Evolutionary conservation across 2,329 filamentous ascomycete species (phyloP).

Genomic region (Alternaria sp.): DNA sequence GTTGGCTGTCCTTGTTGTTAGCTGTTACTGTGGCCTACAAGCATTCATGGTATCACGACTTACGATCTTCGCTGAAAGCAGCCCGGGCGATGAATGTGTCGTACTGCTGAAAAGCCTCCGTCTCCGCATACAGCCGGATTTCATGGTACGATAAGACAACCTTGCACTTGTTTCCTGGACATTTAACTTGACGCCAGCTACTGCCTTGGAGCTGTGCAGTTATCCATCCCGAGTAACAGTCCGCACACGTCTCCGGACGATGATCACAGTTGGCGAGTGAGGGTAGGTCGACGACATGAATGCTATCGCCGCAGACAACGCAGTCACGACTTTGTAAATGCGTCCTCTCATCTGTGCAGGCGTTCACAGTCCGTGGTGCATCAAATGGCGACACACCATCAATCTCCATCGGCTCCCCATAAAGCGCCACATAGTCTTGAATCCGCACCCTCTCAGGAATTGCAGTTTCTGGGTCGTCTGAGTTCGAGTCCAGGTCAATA

Average conservation of each 20-base stretch:
- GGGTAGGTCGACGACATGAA: conserved; percentile 31
- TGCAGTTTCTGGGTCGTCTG: conserved; percentile 2
- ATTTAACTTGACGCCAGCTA: conserved; percentile 60
- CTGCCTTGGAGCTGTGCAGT: conserved; percentile 49
- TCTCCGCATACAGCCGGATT: conserved; percentile 47
- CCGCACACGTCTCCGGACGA: conserved; percentile 43
- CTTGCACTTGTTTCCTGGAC: conserved; percentile 60
- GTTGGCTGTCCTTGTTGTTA: conserved; percentile 38
- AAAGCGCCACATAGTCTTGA: background rate
- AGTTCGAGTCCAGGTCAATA: conserved; percentile 18
- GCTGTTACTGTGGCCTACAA: background rate
- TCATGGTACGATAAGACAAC: conserved; percentile 56
- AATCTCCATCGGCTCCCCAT: conserved; percentile 13
- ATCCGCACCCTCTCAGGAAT: background rate
- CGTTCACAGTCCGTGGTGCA: conserved; percentile 11
- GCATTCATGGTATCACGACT: background rate
- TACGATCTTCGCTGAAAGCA: conserved; percentile 53
- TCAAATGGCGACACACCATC: background rate
- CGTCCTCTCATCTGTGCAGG: conserved; percentile 1
- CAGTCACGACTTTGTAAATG: conserved; percentile 26
- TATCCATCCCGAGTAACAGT: conserved; percentile 53
- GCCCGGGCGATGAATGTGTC: conserved; percentile 57
- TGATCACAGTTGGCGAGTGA: conserved; percentile 47
- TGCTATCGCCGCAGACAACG: conserved; percentile 32
- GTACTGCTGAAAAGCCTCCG: conserved; percentile 32